These are phyloP conservation scores for Picea engelmannii DNA, from an alignment of 83 land plant genomes.

Conservation along the genomic window DNA sequence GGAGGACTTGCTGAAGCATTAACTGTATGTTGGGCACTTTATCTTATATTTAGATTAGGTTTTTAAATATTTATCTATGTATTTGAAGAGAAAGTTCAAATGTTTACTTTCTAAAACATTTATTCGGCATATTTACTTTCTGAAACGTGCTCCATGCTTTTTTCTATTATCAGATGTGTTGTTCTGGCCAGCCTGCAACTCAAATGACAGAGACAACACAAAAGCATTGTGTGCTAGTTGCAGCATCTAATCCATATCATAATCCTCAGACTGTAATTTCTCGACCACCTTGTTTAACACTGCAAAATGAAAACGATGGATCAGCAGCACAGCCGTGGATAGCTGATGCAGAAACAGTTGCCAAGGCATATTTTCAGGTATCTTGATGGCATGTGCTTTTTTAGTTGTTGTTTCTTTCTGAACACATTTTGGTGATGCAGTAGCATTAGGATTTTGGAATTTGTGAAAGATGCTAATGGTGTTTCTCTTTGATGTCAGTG, in stretches of 20 bases:
- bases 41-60: no score
- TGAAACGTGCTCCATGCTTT: not conserved
- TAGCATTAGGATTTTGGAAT: not conserved
- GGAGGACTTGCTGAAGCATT: no score
- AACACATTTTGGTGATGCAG: not conserved
- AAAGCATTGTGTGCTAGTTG: constrained; percentile 85
- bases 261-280: constrained; percentile 81
- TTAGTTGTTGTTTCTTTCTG: not conserved
- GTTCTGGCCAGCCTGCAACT: constrained; percentile 34
- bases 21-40: no score
- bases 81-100: not conserved
- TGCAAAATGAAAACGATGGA: constrained; percentile 39
- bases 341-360: constrained; percentile 91
- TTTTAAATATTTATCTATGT: no score
- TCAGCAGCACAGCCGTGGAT: constrained; percentile 45
- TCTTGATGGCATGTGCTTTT: not conserved
- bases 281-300: constrained; percentile 44
- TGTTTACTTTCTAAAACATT: not conserved
- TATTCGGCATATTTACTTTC: not conserved
- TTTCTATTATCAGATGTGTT: constrained; percentile 64
- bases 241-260: constrained; percentile 88
- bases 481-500: constrained; percentile 12
- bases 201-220: constrained; percentile 54
- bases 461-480: not conserved
- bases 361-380: constrained; percentile 80